These are phyloP conservation scores for Schizophyllum amplum DNA, from an alignment of 1,284 basidiomycete genomes.

Conservation along the genomic window DNA sequence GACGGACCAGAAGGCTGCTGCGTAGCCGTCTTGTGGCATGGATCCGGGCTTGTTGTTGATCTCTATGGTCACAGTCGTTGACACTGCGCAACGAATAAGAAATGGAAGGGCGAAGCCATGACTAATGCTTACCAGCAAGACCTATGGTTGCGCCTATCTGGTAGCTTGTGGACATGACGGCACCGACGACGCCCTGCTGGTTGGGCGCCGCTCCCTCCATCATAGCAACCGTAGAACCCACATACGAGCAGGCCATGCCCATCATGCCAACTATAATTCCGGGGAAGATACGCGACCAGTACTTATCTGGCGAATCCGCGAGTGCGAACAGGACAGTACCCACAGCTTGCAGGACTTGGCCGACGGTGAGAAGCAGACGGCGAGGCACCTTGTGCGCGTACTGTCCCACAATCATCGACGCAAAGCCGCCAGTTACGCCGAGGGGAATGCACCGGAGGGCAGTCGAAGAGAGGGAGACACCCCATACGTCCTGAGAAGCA, in stretches of 20 bases:
- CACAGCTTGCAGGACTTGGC: slow-evolving; percentile 12
- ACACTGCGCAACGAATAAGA: slow-evolving; percentile 3
- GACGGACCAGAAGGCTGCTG: slow-evolving; percentile 13
- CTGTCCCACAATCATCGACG: slow-evolving; percentile 9
- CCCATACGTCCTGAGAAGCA: slow-evolving; percentile 10
- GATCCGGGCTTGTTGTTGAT: slow-evolving; percentile 6
- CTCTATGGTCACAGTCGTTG: slow-evolving; percentile 10
- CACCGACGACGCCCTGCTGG: slow-evolving; percentile 15
- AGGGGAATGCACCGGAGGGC: slow-evolving; percentile 12
- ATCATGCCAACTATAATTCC: slow-evolving; percentile 13
- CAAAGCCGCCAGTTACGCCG: slow-evolving; percentile 10
- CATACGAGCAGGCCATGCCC: slow-evolving; percentile 10
- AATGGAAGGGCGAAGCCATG: neutral
- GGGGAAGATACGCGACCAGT: slow-evolving; percentile 14
- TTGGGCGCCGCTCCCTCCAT: slow-evolving; percentile 13
- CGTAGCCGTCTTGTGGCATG: slow-evolving; percentile 11
- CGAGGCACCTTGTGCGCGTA: slow-evolving; percentile 11
- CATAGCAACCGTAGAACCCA: slow-evolving; percentile 11
- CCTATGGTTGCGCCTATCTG: slow-evolving; percentile 14
- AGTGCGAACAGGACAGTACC: slow-evolving; percentile 14
- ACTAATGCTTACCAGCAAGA: slow-evolving; percentile 9
- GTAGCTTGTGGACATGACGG: slow-evolving; percentile 14
- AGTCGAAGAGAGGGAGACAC: slow-evolving; percentile 7
- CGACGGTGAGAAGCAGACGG: slow-evolving; percentile 7
- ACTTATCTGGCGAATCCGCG: slow-evolving; percentile 10